These are phyloP conservation scores for Penicillium concentricum DNA, from an alignment of 2,329 filamentous ascomycete species.

Conservation along the genomic window DNA sequence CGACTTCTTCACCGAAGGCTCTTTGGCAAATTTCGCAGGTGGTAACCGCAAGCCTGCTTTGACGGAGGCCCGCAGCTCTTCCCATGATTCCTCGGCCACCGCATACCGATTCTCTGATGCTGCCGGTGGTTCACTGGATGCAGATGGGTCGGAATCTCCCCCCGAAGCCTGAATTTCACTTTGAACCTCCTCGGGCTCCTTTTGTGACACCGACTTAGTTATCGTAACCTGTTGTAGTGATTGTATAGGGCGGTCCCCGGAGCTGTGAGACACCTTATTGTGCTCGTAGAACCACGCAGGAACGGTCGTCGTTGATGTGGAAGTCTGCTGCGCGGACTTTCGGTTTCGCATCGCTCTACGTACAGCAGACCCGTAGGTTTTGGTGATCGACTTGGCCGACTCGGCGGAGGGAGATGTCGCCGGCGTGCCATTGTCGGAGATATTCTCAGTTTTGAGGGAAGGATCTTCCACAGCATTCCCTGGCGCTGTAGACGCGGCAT, in stretches of 20 bases:
- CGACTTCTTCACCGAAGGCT: constrained; percentile 53
- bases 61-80: constrained; percentile 52
- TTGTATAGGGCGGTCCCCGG: constrained; percentile 12
- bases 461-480: constrained; percentile 23
- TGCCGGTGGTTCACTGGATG: constrained; percentile 15
- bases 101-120: constrained; percentile 35
- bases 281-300: constrained; percentile 41
- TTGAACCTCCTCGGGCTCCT: constrained; percentile 15
- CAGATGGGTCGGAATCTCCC: constrained; percentile 25
- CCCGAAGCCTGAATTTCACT: constrained; percentile 20
- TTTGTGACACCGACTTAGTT: constrained; percentile 17
- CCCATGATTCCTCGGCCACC: constrained; percentile 44
- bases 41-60: constrained; percentile 51
- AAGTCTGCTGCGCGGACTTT: constrained; percentile 23
- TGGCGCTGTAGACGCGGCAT: constrained; percentile 19
- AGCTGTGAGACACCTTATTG: constrained; percentile 32
- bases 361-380: constrained; percentile 41
- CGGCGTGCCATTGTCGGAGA: constrained; percentile 9
- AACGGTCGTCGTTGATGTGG: constrained; percentile 25
- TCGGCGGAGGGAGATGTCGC: constrained; percentile 12
- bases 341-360: constrained; percentile 41
- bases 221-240: constrained; percentile 29
- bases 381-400: constrained; percentile 23
- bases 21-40: constrained; percentile 40
- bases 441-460: background rate